Base-by-base conservation (phyloP, 345 rosid genomes). In the Acer saccharum region DNA sequence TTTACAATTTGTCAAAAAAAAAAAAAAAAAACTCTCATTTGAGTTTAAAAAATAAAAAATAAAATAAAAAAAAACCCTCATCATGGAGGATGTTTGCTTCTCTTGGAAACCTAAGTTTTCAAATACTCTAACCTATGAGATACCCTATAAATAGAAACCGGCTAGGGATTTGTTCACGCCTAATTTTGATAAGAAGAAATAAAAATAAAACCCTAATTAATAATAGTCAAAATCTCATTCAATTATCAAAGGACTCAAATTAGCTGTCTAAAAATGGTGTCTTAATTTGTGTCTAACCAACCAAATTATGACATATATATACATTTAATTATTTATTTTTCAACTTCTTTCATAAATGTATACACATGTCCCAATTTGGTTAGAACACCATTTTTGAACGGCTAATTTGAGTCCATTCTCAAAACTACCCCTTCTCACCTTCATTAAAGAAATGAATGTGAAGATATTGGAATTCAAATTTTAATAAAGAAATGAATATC, bases 11-110 rank as follows among this genome's bases (percentile, higher is more conserved):
- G 12, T 17, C 32, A 23, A 6, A 35, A 35, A 32, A 32, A 35
- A 4, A 35, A 0, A 32, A 32, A 35, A 4, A 35, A 0, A 35
- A 32, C 48, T 16, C 21, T 6, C 12, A 25, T 11, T 11, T 17
- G 71, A 87, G 81, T 20, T 20, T 1, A 80, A 75, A 18, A 35
- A 4, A n/a, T n/a, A n/a, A n/a, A n/a, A n/a, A n/a, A n/a, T n/a
- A n/a, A n/a, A 3, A 4, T 4, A 35, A 35, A 35, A 35, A 32
- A 3, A 32, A 32, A 32, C 68, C 79, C 72, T 69, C 81, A 71
- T 84, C 72, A 52, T 71, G 72, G 62, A 80, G 87, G 82, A 84
- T 88, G 84, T 84, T 83, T 86, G 87, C 84, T 63, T 86, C 77
- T 81, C 82, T 79, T 16, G 67, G 43, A 52, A 80, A 77, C 1